These are phyloP conservation scores for Candida ipomoeae DNA, from an alignment of 805 yeast genomes.

Conservation along the genomic window DNA sequence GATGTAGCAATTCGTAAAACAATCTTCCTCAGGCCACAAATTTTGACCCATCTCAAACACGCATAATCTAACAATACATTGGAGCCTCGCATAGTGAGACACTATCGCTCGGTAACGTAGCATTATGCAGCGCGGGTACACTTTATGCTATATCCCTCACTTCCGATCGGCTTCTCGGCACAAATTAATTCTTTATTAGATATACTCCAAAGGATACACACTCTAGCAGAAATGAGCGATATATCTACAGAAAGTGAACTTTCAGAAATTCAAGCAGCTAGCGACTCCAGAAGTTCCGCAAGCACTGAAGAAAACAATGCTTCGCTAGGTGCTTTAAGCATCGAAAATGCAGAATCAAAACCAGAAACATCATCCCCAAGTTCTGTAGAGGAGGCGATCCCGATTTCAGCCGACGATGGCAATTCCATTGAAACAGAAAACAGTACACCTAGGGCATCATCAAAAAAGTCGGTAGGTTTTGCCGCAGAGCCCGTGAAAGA, in stretches of 20 bases:
- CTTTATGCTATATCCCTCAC: background rate
- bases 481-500: conserved; percentile 36
- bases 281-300: background rate
- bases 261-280: background rate
- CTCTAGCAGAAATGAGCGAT: background rate
- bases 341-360: background rate
- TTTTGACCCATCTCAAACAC: background rate
- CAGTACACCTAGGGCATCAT: background rate
- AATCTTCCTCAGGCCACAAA: background rate
- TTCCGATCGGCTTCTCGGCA: too few species aligned
- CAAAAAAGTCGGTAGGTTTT: conserved; percentile 29
- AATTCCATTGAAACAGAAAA: background rate
- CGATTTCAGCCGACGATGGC: background rate
- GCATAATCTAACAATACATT: background rate
- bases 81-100: background rate
- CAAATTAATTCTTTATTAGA: background rate
- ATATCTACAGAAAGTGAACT: background rate
- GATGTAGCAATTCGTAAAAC: background rate
- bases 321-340: background rate
- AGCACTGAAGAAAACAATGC: background rate
- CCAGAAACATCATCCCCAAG: background rate
- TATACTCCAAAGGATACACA: background rate
- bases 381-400: too few species aligned
- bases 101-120: background rate
- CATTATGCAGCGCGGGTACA: conserved; percentile 1